Percentiles rank a stretch among this genome's conserved stretches.
phyloP scores from a whole-genome alignment of 192 early-diverging fungal species.

The Kickxella alabastrina region DNA sequence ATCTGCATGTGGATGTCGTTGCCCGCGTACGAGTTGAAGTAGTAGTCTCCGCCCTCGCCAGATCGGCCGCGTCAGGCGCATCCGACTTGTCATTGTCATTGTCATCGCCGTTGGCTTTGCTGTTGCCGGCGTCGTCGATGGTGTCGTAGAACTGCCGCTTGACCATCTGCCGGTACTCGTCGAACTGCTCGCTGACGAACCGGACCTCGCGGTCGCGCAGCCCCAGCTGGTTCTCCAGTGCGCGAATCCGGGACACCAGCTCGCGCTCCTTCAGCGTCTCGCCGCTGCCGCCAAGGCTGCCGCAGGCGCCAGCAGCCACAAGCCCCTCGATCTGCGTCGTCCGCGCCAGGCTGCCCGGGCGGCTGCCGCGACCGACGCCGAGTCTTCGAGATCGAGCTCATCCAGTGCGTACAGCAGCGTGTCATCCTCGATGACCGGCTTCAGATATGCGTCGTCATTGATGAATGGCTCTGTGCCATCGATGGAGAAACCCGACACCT shows the following conservation, averaged over 20 bases:
- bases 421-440: conserved; percentile 66
- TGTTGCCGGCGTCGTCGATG: conserved; percentile 21
- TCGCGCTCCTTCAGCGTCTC: conserved; percentile 54
- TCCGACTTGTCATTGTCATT: neutral
- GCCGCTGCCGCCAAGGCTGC: conserved; percentile 3
- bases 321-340: conserved; percentile 4
- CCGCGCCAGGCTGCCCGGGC: conserved; percentile 6
- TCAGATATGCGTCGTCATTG: conserved; percentile 62
- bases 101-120: neutral
- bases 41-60: conserved; percentile 45
- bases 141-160: conserved; percentile 66
- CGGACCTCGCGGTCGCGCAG: conserved; percentile 53
- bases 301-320: neutral
- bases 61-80: neutral
- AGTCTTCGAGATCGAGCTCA: conserved; percentile 61
- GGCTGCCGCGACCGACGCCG: conserved; percentile 18
- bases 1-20: conserved; percentile 82
- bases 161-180: conserved; percentile 66
- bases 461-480: conserved; percentile 56
- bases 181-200: conserved; percentile 58
- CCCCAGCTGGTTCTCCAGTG: conserved; percentile 55
- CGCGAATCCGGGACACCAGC: conserved; percentile 53
- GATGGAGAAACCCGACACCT: conserved; percentile 35
- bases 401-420: conserved; percentile 70
- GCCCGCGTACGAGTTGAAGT: conserved; percentile 48